Evolutionary conservation across 1,139 yeast genomes (phyloP).

Genomic region (Scheffersomyces titani): DNA sequence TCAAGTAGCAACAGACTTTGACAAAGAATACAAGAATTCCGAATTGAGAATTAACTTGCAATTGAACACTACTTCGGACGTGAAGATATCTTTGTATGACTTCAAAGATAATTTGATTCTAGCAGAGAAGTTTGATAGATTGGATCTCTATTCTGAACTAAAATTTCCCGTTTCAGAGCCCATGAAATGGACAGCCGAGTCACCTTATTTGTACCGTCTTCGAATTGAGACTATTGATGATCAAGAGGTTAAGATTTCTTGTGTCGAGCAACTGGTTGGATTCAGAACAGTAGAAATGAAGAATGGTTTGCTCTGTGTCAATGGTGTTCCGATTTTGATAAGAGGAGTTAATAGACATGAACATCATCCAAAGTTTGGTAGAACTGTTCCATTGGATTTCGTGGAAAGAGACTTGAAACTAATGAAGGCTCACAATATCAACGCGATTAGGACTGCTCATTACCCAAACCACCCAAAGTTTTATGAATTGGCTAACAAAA

Average conservation of each 20-base stretch:
- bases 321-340: slow-evolving; percentile 25
- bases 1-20: slow-evolving; percentile 12
- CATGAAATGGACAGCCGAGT: slow-evolving; percentile 33
- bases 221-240: slow-evolving; percentile 11
- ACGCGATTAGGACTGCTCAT: slow-evolving; percentile 35
- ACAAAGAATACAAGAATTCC: slow-evolving; percentile 8
- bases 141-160: slow-evolving; percentile 1
- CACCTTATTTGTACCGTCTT: slow-evolving; percentile 27
- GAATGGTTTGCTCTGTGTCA: slow-evolving; percentile 26
- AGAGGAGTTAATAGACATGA: slow-evolving; percentile 36
- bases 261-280: slow-evolving; percentile 25
- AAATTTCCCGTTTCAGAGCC: slow-evolving; percentile 12
- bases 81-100: slow-evolving; percentile 1
- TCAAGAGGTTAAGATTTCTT: slow-evolving; percentile 8
- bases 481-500: slow-evolving; percentile 19
- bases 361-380: slow-evolving; percentile 29
- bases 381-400: slow-evolving; percentile 31
- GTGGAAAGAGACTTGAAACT: slow-evolving; percentile 24
- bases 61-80: background rate
- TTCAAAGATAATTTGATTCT: background rate
- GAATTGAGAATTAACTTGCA: slow-evolving; percentile 2
- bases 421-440: slow-evolving; percentile 34
- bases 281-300: slow-evolving; percentile 27
- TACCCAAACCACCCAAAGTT: slow-evolving; percentile 25
- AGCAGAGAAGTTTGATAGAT: slow-evolving; percentile 1